Evolutionary conservation across 75 land plant genomes (phyloP).

Genomic region (Adiantum capillusveneris): DNA sequence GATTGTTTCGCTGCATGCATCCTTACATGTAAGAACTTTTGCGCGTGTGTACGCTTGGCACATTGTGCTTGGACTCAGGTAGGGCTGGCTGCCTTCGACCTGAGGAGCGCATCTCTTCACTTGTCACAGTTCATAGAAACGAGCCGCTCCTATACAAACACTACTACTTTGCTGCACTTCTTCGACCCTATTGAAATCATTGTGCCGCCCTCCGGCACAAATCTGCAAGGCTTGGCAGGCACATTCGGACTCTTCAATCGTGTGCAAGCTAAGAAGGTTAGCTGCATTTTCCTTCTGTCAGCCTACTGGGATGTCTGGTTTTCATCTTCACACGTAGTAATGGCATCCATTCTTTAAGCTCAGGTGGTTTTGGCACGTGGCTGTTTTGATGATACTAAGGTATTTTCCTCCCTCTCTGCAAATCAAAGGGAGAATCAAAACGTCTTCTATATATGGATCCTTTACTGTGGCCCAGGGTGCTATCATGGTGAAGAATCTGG

Average conservation of each 20-base stretch:
- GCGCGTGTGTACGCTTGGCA: too few relatives aligned
- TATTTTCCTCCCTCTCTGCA: conserved; percentile 11
- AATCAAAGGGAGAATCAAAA: not conserved
- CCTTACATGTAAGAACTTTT: not conserved
- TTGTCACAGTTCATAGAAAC: conserved; percentile 99
- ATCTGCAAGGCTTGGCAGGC: conserved; percentile 75
- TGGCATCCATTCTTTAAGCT: too few relatives aligned
- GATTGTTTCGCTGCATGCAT: not conserved
- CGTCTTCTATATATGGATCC: not conserved
- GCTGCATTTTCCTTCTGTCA: not conserved
- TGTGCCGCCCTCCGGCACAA: conserved; percentile 57
- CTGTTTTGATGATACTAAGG: conserved; percentile 98
- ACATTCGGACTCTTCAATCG: conserved; percentile 54
- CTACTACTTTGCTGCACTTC: conserved; percentile 77
- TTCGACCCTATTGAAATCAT: conserved; percentile 84
- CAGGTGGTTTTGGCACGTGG: conserved; percentile 72
- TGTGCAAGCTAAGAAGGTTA: conserved; percentile 1
- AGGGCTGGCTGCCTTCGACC: conserved; percentile 95
- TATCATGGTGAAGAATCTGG: conserved; percentile 66
- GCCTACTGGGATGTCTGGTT: too few relatives aligned
- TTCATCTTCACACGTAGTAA: too few relatives aligned
- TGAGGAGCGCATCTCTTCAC: conserved; percentile 83
- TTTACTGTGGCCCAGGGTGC: conserved; percentile 48
- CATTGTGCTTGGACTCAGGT: conserved; percentile 38
- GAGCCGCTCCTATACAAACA: conserved; percentile 89